Base-by-base conservation (phyloP, 2,329 filamentous ascomycete species). In the Diaporthe sp. region DNA sequence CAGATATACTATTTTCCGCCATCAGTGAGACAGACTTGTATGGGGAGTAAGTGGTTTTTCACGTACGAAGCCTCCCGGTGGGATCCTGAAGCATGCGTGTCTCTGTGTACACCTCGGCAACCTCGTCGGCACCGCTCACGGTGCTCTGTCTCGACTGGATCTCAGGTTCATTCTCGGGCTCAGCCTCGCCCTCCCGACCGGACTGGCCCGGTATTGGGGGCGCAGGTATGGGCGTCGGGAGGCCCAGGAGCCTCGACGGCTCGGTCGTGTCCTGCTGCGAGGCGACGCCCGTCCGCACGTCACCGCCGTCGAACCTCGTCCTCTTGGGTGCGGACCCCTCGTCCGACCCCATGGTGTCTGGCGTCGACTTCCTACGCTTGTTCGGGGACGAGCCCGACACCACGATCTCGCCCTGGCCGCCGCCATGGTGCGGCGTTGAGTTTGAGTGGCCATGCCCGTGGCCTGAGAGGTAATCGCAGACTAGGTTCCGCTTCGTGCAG, bases 61-160 rank as follows among this genome's bases (percentile, higher is more conserved):
- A 86, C 89, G 81, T 83, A 91, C 89, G 83, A 45, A 91, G 82
- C 77, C 89, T 85, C 13, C 90, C 89, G 0, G 87, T 89, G 15
- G 86, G 86, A 78, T 92, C 90, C 77, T 90, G 86, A 52, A 92
- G 82, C 88, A 92, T 90, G 76, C 89, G 85, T 40, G 87, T 86
- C 75, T 89, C 85, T 13, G 87, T 86, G 76, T 88, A 87, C 35
- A 91, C 84, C 35, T 88, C 86, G 5, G 89, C 86, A 78, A 92
- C 90, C 76, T 92, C 89, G 52, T 89, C 89, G 47, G 84, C 82
- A 2, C 84, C 86, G 76, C 85, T 87, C 30, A 80, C 80, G 52
- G 83, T 85, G 76, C 82, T 85, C 64, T 84, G 81, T 54, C 81
- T 82, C 28, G 85, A 82, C 33, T 79, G 78, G 52, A 79, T 80